A percentile compares a stretch with the other conserved stretches of the same genome.
These are phyloP conservation scores for Cyathus striatus DNA, from an alignment of 768 basidiomycete species.

Conservation along the genomic window DNA sequence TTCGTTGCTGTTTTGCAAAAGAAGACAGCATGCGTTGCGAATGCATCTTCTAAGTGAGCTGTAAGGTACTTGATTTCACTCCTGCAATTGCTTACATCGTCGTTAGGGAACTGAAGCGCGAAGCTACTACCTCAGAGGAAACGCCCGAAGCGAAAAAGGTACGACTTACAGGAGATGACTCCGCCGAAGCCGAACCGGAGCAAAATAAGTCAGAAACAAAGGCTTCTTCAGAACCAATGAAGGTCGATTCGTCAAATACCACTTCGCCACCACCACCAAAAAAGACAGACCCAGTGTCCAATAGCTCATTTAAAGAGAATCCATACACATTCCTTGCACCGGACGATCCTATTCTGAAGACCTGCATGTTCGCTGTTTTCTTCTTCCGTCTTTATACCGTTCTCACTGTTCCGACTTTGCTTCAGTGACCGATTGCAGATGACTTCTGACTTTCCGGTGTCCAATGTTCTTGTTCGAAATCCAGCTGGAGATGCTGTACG, in stretches of 20 bases:
- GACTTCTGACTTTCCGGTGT: slow-evolving; percentile 61
- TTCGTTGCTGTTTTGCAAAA: slow-evolving; percentile 88
- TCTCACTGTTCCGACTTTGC: slow-evolving; percentile 1
- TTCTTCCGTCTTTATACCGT: not conserved
- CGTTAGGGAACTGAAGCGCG: slow-evolving; percentile 46
- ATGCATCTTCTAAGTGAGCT: not conserved
- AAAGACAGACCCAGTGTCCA: slow-evolving; percentile 13
- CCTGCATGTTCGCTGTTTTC: slow-evolving; percentile 46
- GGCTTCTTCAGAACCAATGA: not conserved
- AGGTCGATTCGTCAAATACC: not conserved
- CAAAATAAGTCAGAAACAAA: slow-evolving; percentile 1
- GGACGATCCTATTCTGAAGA: slow-evolving; percentile 62
- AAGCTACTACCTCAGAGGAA: slow-evolving; percentile 33
- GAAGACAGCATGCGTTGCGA: slow-evolving; percentile 13
- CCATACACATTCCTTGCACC: slow-evolving; percentile 80
- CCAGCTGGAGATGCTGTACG: slow-evolving; percentile 66
- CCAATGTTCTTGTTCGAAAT: slow-evolving; percentile 85
- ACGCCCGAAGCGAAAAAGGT: slow-evolving; percentile 48
- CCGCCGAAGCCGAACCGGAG: slow-evolving; percentile 9
- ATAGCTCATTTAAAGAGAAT: slow-evolving; percentile 74
- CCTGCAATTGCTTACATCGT: not conserved
- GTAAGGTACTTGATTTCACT: not conserved
- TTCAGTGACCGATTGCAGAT: slow-evolving; percentile 75
- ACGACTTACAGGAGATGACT: slow-evolving; percentile 25
- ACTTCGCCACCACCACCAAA: not conserved